Evolutionary conservation across 441 rosid genomes (phyloP), one percentile per base, ranked within the genome.

Genomic region (Gossypium davidsonii): DNA sequence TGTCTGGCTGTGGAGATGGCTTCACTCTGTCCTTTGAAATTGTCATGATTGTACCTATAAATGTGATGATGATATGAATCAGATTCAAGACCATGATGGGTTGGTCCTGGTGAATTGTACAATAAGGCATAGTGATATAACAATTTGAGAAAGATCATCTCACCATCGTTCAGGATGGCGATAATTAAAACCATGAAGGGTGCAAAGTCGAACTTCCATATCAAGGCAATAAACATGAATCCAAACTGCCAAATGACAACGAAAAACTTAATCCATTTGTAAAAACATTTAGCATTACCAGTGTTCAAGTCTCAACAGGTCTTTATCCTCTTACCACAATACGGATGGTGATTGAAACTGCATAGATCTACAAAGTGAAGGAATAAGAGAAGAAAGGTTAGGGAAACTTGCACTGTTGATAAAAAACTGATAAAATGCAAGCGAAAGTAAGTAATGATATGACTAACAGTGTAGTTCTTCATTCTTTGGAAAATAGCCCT

Each of bases 401-500:
- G 31, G 18, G 31, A 60, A 18, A 44, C 34, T 23, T 34, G 44
- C 72, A 51, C 28, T 69, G 37, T 31, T 18, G 23, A 11, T 59
- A 1, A 18, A 7, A 14, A 28, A 44, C 57, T 8, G 5, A 9
- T 15, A 55, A 15, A 28, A 3, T 7, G 23, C 42, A 4, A 66
- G 11, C 14, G 34, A 52, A 64, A 44, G 34, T 7, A 70, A 48
- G 21, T 23, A 28, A 74, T 39, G 23, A 42, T 26, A 61, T 28
- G 62, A 77, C 89, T 80, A 51, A 92, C 97, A 12, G 98, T 93
- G 83, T 93, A 93, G 76, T 93, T 93, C 85, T 91, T 93, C 97
- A 93, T 91, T 79, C 98, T 91, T 73, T 93, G 98, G 79, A 93
- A 93, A 71, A 93, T 91, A 65, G 97, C 96, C 79, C 97, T 80